Conservation (phyloP, 2,329 filamentous ascomycete genomes). For the Cucurbitaria berberidis region DNA sequence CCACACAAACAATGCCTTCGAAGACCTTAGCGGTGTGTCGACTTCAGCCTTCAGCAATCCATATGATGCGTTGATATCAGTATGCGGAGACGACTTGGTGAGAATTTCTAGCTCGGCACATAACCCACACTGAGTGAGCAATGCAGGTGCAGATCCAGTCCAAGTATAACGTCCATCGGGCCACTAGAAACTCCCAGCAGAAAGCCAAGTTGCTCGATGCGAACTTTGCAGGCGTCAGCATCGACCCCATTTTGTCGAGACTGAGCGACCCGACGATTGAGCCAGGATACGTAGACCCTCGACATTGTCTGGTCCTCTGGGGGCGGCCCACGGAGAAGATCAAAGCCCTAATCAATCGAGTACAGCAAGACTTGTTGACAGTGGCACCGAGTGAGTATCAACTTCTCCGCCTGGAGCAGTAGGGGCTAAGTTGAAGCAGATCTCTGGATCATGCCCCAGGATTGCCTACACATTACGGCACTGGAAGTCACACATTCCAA, state of each 20-base stretch:
- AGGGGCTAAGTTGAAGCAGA: constrained; percentile 53
- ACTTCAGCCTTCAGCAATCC: constrained; percentile 66
- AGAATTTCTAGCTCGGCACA: neutral
- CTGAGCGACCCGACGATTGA: constrained; percentile 69
- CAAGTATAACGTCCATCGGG: constrained; percentile 76
- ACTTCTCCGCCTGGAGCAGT: neutral
- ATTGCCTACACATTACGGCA: constrained; percentile 81
- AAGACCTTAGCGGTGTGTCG: constrained; percentile 50
- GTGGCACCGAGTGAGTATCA: constrained; percentile 70
- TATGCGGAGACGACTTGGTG: constrained; percentile 72
- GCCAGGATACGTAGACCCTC: constrained; percentile 73
- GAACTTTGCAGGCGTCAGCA: constrained; percentile 71
- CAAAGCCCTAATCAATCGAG: constrained; percentile 66
- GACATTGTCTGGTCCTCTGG: constrained; percentile 89
- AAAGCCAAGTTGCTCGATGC: constrained; percentile 72
- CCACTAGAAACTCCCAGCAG: constrained; percentile 76
- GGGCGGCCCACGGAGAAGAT: constrained; percentile 79
- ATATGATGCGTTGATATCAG: constrained; percentile 74
- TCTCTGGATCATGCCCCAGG: constrained; percentile 84
- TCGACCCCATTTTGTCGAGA: constrained; percentile 77
- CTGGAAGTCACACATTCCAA: constrained; percentile 85
- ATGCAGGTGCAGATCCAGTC: constrained; percentile 69
- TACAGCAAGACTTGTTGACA: constrained; percentile 71
- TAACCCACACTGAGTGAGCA: neutral
- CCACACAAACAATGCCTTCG: constrained; percentile 35